These are phyloP conservation scores for Tricholoma flavovirens DNA, from an alignment of 768 basidiomycete species.

Conservation along the genomic window DNA sequence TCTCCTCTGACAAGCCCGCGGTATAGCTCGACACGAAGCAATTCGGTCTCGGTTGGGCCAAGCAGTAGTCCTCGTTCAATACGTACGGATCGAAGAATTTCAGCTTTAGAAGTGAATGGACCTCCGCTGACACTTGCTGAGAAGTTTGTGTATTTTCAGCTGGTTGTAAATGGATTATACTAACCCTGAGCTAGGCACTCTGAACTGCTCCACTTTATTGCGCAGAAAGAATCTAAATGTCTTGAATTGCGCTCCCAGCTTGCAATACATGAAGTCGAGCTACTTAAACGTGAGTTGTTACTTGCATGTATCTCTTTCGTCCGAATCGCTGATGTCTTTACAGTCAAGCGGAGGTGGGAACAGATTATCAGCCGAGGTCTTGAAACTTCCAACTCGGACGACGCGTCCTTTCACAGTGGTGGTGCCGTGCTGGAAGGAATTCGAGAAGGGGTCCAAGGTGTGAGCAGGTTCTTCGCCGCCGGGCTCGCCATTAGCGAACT, in stretches of 20 bases:
- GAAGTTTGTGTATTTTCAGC: constrained; percentile 44
- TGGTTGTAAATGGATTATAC: neutral
- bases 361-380: constrained; percentile 67
- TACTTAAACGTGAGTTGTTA: constrained; percentile 47
- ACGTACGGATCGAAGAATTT: constrained; percentile 24
- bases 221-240: constrained; percentile 81
- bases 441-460: constrained; percentile 58
- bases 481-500: constrained; percentile 27
- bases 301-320: neutral
- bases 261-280: constrained; percentile 63
- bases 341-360: constrained; percentile 83
- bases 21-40: constrained; percentile 15
- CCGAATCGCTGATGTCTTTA: neutral
- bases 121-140: constrained; percentile 63
- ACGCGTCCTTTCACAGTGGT: constrained; percentile 13
- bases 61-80: constrained; percentile 9
- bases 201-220: constrained; percentile 77
- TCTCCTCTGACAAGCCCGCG: constrained; percentile 10
- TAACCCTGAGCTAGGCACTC: constrained; percentile 51
- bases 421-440: constrained; percentile 51
- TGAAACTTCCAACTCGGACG: constrained; percentile 22
- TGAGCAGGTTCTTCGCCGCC: constrained; percentile 51
- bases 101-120: constrained; percentile 13
- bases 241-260: constrained; percentile 77
- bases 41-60: constrained; percentile 18